Evolutionary conservation across 2,329 filamentous ascomycete species (phyloP), one percentile per base, ranked within the genome.

Genomic region (Colletotrichum tofieldiae): DNA sequence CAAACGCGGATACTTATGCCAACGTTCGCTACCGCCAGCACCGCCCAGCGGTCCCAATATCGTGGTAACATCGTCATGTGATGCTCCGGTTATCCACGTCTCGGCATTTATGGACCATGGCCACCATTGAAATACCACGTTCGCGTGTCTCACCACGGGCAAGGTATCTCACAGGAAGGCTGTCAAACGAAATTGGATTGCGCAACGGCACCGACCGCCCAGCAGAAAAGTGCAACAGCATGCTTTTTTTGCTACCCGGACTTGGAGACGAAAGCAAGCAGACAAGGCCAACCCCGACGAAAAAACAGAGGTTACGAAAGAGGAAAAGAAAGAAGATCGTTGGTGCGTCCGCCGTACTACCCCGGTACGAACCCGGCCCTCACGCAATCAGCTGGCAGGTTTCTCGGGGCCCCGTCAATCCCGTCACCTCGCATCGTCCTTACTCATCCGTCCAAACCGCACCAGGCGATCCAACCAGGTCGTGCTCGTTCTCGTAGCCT

Each of bases 21-120:
- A 58, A n/a, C 16, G 26, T 49, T 39, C 52, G 41, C 29, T 51
- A 49, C n/a, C 37, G 45, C 16, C 62, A 58, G 26, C 43, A 23
- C 37, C 18, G 23, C 59, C 23, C 35, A 9, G 35, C 58, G 39
- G 51, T 69, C 47, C 65, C 65, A 70, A 49, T 64, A 37, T 55
- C 52, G 41, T 49, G 70, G 54, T 69, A 67, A 37, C 70, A 20
- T 63, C 52, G 54, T 68, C 35, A 47, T 59, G 43, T 35, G 29
- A 32, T 45, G 32, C 45, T 56, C 67, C 23, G 20, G 11, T 4
- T 37, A 71, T 63, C 49, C 58, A 62, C 23, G 37, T 29, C 51
- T 70, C 43, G 65, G 43, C 58, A 71, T 37, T 55, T 18, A 26
- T 49, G 39, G 43, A 39, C 55, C 37, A 47, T 37, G 32, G n/a